Conservation (phyloP, 2,329 filamentous ascomycete genomes). For the Monosporascus sp. region DNA sequence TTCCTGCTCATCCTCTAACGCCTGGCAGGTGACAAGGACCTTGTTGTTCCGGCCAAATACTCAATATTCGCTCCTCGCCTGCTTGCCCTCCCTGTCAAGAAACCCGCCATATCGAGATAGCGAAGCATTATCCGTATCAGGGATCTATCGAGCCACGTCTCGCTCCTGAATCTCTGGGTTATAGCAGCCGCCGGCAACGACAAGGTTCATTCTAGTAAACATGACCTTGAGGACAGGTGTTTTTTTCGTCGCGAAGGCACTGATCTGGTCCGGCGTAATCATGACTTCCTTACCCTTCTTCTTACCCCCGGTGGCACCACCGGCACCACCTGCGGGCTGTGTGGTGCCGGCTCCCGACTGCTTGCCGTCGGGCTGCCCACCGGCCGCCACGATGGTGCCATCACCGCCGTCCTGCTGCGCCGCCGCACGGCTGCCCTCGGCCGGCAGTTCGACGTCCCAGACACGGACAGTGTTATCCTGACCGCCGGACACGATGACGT, state of each 20-base stretch:
- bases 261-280: slow-evolving; percentile 89
- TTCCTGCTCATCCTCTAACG: background rate
- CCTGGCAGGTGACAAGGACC: background rate
- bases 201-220: slow-evolving; percentile 93
- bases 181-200: slow-evolving; percentile 76
- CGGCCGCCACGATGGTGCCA: slow-evolving; percentile 36
- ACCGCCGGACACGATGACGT: slow-evolving; percentile 81
- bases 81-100: no score
- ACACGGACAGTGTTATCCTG: slow-evolving; percentile 89
- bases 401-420: slow-evolving; percentile 33
- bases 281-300: slow-evolving; percentile 89
- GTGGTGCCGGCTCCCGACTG: slow-evolving; percentile 21
- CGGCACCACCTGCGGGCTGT: slow-evolving; percentile 25
- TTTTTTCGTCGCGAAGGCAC: slow-evolving; percentile 92
- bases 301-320: slow-evolving; percentile 36
- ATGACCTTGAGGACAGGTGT: slow-evolving; percentile 88
- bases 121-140: background rate
- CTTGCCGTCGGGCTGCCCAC: slow-evolving; percentile 36
- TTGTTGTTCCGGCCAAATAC: no score
- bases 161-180: slow-evolving; percentile 40
- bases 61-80: no score
- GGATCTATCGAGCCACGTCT: slow-evolving; percentile 13
- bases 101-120: no score
- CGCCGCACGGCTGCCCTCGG: slow-evolving; percentile 46
- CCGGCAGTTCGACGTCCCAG: slow-evolving; percentile 80